Evolutionary conservation across 2,329 filamentous ascomycete species (phyloP).

Genomic region (Thermoascus crustaceus): DNA sequence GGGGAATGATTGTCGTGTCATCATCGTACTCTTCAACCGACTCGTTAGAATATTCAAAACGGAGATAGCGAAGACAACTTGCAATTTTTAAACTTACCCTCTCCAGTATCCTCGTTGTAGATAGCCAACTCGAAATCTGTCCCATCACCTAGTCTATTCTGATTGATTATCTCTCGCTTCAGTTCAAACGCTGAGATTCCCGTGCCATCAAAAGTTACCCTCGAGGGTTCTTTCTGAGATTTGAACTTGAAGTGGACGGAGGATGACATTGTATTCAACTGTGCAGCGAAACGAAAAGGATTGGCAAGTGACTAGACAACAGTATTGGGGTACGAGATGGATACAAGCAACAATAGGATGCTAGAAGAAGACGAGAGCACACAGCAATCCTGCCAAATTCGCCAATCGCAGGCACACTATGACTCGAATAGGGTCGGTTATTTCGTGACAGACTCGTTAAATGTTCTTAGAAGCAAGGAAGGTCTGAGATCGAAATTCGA

Average conservation of each 20-base stretch:
- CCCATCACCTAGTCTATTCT: constrained; percentile 88
- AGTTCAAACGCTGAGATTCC: constrained; percentile 97
- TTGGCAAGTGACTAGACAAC: constrained; percentile 23
- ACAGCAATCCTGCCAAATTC: not conserved
- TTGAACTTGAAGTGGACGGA: constrained; percentile 99
- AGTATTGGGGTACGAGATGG: constrained; percentile 16
- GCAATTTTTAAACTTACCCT: constrained; percentile 55
- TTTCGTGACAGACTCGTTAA: constrained; percentile 2
- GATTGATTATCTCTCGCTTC: constrained; percentile 95
- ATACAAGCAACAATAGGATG: constrained; percentile 18
- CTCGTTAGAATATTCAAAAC: constrained; percentile 2
- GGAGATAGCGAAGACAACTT: not conserved
- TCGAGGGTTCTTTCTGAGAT: constrained; percentile 89
- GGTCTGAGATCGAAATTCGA: constrained; percentile 16
- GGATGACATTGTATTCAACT: constrained; percentile 66
- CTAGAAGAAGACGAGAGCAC: constrained; percentile 10
- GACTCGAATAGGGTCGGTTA: constrained; percentile 9
- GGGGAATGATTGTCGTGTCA: constrained; percentile 93
- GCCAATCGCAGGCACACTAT: constrained; percentile 5
- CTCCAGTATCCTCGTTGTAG: constrained; percentile 81
- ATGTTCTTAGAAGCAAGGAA: constrained; percentile 11
- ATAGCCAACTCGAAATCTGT: constrained; percentile 94
- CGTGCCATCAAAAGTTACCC: constrained; percentile 94
- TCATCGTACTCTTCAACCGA: constrained; percentile 74
- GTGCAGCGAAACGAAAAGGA: constrained; percentile 18